phyloP scores from a whole-genome alignment of 2,329 filamentous ascomycete genomes.

The Ramularia endophylla region DNA sequence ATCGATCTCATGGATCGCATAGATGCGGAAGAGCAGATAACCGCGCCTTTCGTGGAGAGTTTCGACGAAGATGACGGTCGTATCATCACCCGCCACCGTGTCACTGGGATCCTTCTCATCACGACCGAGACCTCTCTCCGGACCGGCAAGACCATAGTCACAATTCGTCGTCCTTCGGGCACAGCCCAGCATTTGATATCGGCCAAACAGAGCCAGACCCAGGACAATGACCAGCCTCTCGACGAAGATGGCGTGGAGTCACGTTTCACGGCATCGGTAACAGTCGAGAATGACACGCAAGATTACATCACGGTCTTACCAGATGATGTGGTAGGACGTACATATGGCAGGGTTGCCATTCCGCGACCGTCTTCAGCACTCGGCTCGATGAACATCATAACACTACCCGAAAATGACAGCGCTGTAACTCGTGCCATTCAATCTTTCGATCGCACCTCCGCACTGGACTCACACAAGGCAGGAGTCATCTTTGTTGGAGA shows the following conservation, averaged over 20 bases:
- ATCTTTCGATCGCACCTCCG: constrained; percentile 78
- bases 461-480: constrained; percentile 91
- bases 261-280: constrained; percentile 18
- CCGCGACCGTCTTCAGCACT: constrained; percentile 25
- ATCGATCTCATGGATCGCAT: constrained; percentile 62
- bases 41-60: constrained; percentile 49
- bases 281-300: constrained; percentile 18
- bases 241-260: constrained; percentile 8
- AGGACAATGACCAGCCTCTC: constrained; percentile 6
- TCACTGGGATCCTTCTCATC: constrained; percentile 67
- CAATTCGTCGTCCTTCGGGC: constrained; percentile 28
- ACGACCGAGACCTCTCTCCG: constrained; percentile 63
- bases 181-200: constrained; percentile 19
- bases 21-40: constrained; percentile 55
- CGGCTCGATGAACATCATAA: constrained; percentile 43
- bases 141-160: constrained; percentile 28
- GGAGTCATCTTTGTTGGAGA: constrained; percentile 91
- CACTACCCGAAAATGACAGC: constrained; percentile 58
- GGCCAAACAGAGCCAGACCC: constrained; percentile 9
- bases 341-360: constrained; percentile 48
- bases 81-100: constrained; percentile 62
- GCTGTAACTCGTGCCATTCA: constrained; percentile 67
- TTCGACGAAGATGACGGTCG: constrained; percentile 63
- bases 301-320: constrained; percentile 26
- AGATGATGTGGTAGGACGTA: constrained; percentile 19